These are phyloP conservation scores for Auriscalpium microsporum DNA, from an alignment of 768 basidiomycete genomes.

Conservation along the genomic window DNA sequence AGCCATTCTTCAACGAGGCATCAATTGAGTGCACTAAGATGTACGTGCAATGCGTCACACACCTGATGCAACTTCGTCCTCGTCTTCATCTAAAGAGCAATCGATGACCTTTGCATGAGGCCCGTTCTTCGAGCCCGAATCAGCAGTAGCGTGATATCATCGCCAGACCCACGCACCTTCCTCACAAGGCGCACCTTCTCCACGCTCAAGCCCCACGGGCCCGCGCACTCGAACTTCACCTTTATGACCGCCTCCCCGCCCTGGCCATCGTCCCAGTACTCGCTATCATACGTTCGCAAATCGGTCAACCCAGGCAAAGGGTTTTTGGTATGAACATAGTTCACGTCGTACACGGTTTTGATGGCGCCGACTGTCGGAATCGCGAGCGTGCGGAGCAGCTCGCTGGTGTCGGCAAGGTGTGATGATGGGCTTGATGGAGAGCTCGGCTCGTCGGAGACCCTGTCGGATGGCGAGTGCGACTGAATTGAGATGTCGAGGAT, in stretches of 20 bases:
- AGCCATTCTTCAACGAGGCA: slow-evolving; percentile 40
- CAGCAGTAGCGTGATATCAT: background rate
- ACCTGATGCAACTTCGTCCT: slow-evolving; percentile 37
- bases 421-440: slow-evolving; percentile 12
- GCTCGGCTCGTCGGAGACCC: background rate
- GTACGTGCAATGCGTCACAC: slow-evolving; percentile 11
- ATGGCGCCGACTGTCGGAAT: slow-evolving; percentile 65
- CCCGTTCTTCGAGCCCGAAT: slow-evolving; percentile 28
- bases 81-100: slow-evolving; percentile 40
- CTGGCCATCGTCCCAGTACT: slow-evolving; percentile 42
- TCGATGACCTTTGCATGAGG: slow-evolving; percentile 39
- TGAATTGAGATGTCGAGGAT: slow-evolving; percentile 77
- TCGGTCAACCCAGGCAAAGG: slow-evolving; percentile 43
- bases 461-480: slow-evolving; percentile 32
- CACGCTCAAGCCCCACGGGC: slow-evolving; percentile 49
- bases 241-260: slow-evolving; percentile 52
- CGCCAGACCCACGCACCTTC: slow-evolving; percentile 32
- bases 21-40: background rate
- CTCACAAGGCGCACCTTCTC: slow-evolving; percentile 39
- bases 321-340: slow-evolving; percentile 39
- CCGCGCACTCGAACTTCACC: slow-evolving; percentile 42
- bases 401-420: slow-evolving; percentile 36
- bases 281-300: slow-evolving; percentile 42
- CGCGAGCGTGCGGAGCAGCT: slow-evolving; percentile 56
- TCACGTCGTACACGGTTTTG: slow-evolving; percentile 40